Percentiles rank a stretch among this genome's conserved stretches.
phyloP scores from a whole-genome alignment of 306 rosid genomes.

The Castanopsis chinensis region DNA sequence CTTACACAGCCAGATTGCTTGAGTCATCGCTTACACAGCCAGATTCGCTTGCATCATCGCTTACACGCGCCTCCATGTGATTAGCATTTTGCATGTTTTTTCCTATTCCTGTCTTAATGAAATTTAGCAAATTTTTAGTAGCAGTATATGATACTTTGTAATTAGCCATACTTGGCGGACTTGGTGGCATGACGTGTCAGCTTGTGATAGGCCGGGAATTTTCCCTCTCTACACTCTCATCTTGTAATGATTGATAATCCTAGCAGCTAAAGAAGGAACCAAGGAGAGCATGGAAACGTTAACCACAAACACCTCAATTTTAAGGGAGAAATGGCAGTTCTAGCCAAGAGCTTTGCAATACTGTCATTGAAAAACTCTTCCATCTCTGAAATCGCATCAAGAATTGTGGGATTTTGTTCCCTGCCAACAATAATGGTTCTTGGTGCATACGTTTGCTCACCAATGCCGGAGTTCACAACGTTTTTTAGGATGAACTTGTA shows the following conservation, averaged over 20 bases:
- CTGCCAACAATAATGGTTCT: constrained; percentile 52
- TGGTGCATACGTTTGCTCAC: constrained; percentile 88
- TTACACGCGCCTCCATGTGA: no score
- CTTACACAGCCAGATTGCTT: no score
- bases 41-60: no score
- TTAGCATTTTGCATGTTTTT: no score
- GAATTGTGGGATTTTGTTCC: constrained; percentile 43
- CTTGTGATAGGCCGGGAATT: no score
- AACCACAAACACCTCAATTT: constrained; percentile 73
- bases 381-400: constrained; percentile 49
- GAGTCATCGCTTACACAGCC: no score
- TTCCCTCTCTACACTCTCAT: no score
- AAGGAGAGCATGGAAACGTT: constrained; percentile 63
- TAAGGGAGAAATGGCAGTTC: constrained; percentile 49
- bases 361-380: constrained; percentile 73
- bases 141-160: no score
- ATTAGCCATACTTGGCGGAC: no score
- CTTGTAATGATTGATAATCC: constrained; percentile 62
- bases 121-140: no score
- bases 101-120: no score
- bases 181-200: no score
- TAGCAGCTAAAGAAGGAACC: constrained; percentile 58
- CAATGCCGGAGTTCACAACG: constrained; percentile 82
- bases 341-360: constrained; percentile 48
- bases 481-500: constrained; percentile 79